A percentile compares a stretch with the other conserved stretches of the same genome.
phyloP scores from a whole-genome alignment of 495 filamentous ascomycete species.

The Penicillium odoratum region DNA sequence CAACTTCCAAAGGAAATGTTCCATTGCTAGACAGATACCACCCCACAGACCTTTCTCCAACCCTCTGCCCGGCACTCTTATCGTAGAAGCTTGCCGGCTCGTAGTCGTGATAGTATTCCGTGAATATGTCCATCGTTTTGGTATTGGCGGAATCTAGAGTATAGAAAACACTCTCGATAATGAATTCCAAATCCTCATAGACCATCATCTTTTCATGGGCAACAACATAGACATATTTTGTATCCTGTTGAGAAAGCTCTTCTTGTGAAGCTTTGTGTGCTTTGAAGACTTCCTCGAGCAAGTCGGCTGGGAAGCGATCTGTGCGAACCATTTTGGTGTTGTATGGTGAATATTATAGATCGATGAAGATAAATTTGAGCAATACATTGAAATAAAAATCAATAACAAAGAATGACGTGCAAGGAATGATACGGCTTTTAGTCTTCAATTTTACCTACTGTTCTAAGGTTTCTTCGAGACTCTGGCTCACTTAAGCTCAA shows the following conservation, averaged over 20 bases:
- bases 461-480: neutral
- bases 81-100: conserved; percentile 6
- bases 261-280: conserved; percentile 1
- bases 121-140: conserved; percentile 8
- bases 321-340: neutral
- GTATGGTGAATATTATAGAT: neutral
- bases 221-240: conserved; percentile 3
- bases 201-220: conserved; percentile 1
- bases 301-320: neutral
- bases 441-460: neutral
- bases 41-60: conserved; percentile 9
- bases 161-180: conserved; percentile 9
- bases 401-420: conserved; percentile 13
- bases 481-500: neutral
- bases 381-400: neutral
- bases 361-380: neutral
- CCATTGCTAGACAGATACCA: conserved; percentile 11
- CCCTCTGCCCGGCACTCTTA: neutral
- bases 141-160: conserved; percentile 3
- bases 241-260: neutral
- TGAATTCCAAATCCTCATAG: conserved; percentile 2
- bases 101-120: neutral
- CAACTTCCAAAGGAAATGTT: conserved; percentile 7
- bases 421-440: neutral
- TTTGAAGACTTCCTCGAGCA: conserved; percentile 5